Evolutionary conservation across 225 moss, liverwort and hornwort species (phyloP).

Genomic region (Marchantia polymorpha): DNA sequence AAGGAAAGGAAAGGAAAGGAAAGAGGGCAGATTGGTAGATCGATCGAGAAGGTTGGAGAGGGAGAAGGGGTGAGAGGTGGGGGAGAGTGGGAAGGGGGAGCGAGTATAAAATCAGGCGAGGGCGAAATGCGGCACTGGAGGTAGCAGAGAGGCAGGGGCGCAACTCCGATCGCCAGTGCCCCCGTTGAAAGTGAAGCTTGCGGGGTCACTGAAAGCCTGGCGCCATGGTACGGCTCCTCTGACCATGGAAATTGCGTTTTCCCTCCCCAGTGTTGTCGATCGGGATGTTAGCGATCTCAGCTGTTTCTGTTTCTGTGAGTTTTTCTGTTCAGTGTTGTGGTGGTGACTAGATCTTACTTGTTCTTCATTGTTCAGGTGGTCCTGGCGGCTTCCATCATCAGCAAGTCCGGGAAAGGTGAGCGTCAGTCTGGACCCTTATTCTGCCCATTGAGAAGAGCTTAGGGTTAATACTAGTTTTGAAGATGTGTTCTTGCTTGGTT

Average conservation of each 20-base stretch:
- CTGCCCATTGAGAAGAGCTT: constrained; percentile 15
- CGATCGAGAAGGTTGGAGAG: constrained; percentile 4
- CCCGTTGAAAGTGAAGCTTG: constrained; percentile 33
- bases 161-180: constrained; percentile 41
- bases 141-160: constrained; percentile 23
- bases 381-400: constrained; percentile 99
- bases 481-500: not conserved
- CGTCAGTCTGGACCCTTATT: not conserved
- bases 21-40: not conserved
- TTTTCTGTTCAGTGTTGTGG: not conserved
- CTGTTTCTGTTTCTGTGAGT: constrained; percentile 20
- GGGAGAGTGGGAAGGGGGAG: not conserved
- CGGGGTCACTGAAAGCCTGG: constrained; percentile 52
- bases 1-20: not conserved
- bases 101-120: not conserved
- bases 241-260: constrained; percentile 8
- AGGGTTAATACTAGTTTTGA: constrained; percentile 33
- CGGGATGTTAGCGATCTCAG: constrained; percentile 24
- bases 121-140: constrained; percentile 24
- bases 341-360: constrained; percentile 20
- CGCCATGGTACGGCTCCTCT: constrained; percentile 60
- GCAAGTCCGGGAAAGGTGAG: constrained; percentile 95
- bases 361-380: constrained; percentile 63
- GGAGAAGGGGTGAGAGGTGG: not conserved
- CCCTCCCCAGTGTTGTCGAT: not conserved